Evolutionary conservation across 495 filamentous ascomycete genomes (phyloP).

Genomic region (Neurospora cerealis): DNA sequence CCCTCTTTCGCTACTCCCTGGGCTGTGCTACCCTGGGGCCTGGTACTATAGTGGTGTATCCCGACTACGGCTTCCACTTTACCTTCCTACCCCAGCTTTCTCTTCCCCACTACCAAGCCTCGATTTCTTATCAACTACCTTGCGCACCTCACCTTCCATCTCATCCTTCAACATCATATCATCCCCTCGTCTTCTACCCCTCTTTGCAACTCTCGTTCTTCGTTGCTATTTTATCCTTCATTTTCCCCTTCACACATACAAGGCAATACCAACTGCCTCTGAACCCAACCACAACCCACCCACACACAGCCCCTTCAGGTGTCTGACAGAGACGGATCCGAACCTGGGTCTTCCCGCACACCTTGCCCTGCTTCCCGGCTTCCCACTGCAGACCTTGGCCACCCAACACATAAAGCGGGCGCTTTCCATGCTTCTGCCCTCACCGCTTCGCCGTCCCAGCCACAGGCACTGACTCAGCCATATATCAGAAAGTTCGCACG

Average conservation of each 20-base stretch:
- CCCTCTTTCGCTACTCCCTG: neutral
- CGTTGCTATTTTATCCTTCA: neutral
- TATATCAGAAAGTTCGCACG: conserved; percentile 22
- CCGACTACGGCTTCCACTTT: neutral
- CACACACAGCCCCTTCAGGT: neutral
- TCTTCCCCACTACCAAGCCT: neutral
- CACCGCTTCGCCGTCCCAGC: conserved; percentile 17
- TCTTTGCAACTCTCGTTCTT: neutral
- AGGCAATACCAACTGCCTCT: neutral
- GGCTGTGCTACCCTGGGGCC: neutral
- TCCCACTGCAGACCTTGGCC: conserved; percentile 7
- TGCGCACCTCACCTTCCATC: neutral
- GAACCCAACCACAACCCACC: neutral
- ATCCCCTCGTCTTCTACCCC: neutral
- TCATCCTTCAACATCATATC: neutral
- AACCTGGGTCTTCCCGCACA: neutral
- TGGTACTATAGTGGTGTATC: neutral
- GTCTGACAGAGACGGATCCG: neutral
- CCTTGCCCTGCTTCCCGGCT: conserved; percentile 7
- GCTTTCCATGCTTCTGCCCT: conserved; percentile 14
- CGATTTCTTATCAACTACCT: neutral
- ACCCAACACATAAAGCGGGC: conserved; percentile 18
- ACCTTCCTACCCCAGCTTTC: neutral
- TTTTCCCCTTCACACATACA: neutral
- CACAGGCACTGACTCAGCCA: conserved; percentile 28